phyloP scores from a whole-genome alignment of 208 protist genomes.

The Histomonas meleagridis region DNA sequence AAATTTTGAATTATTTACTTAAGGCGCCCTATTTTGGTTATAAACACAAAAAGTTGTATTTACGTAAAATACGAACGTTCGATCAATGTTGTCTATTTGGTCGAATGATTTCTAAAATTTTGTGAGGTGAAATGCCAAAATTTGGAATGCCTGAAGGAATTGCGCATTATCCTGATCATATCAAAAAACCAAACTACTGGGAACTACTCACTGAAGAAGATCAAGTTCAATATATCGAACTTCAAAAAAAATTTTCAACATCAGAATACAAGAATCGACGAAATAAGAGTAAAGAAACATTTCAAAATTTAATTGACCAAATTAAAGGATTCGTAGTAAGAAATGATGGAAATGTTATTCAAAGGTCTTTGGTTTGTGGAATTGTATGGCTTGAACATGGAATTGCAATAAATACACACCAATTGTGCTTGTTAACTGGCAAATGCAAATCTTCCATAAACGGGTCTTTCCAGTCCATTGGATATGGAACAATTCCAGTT shows the following conservation, averaged over 20 bases:
- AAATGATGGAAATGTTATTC: background rate
- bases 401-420: constrained; percentile 3
- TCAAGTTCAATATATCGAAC: background rate
- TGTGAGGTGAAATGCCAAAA: no score
- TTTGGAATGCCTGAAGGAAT: no score
- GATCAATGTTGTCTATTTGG: no score
- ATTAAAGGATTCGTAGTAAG: background rate
- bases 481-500: constrained; percentile 16
- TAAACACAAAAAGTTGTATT: no score
- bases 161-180: no score
- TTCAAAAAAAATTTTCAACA: background rate
- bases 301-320: background rate
- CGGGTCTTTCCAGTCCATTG: constrained; percentile 14
- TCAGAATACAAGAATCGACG: background rate
- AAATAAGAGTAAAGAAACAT: background rate
- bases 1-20: no score
- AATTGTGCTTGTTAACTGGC: background rate
- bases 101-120: no score
- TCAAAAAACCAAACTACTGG: background rate
- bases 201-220: background rate
- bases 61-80: no score
- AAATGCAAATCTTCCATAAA: constrained; percentile 34
- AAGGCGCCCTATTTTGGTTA: no score
- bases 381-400: background rate
- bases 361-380: background rate